Percentiles rank a stretch among this genome's conserved stretches.
Evolutionary conservation across 208 protist species (phyloP).

Genomic region (Acanthamoeba castellanii): DNA sequence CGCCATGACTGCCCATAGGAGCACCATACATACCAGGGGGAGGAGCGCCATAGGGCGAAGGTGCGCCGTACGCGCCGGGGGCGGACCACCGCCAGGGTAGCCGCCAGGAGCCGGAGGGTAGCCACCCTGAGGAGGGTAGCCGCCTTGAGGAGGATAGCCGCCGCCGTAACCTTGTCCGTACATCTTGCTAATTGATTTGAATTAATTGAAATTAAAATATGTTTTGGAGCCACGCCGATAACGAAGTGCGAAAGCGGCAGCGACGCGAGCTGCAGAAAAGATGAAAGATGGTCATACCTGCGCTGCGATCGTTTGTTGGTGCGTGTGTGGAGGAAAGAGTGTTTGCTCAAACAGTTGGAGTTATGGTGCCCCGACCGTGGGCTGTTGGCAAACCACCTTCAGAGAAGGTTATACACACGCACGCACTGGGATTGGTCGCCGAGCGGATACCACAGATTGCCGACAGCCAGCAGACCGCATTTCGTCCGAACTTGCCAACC

Average conservation of each 20-base stretch:
- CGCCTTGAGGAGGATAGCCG: slow-evolving; percentile 42
- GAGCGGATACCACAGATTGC: neutral
- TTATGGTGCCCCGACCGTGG: neutral
- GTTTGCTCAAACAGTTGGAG: neutral
- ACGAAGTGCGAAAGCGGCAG: too few species aligned
- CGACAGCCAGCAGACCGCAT: neutral
- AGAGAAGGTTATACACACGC: neutral
- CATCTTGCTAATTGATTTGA: neutral
- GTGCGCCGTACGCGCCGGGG: slow-evolving; percentile 38
- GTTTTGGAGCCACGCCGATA: too few species aligned
- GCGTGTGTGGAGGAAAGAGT: too few species aligned
- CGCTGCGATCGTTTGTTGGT: too few species aligned
- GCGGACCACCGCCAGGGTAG: slow-evolving; percentile 31
- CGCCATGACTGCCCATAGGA: too few species aligned
- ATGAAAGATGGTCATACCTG: too few species aligned
- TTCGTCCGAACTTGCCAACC: neutral
- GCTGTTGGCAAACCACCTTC: neutral
- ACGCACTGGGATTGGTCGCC: neutral
- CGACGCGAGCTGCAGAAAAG: too few species aligned
- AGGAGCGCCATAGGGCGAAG: slow-evolving; percentile 31
- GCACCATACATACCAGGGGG: slow-evolving; percentile 34
- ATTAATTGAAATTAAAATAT: too few species aligned
- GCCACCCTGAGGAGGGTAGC: neutral
- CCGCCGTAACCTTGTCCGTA: slow-evolving; percentile 8
- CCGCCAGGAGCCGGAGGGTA: neutral